phyloP scores from a whole-genome alignment of 495 filamentous ascomycete genomes.

The Aspergillus cristatus region DNA sequence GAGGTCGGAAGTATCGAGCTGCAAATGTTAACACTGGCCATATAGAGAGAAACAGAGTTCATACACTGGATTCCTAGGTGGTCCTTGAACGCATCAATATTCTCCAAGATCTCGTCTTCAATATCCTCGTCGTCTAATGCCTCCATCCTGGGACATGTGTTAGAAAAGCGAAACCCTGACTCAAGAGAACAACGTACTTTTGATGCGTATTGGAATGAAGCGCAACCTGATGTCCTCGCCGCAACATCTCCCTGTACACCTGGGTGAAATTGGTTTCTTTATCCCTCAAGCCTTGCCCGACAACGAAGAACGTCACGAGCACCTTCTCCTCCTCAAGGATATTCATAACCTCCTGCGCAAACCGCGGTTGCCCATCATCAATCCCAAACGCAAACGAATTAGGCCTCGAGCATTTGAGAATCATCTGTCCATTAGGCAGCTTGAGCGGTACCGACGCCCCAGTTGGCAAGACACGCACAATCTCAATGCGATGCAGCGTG shows the following conservation, averaged over 20 bases:
- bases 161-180: neutral
- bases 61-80: constrained; percentile 39
- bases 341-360: constrained; percentile 54
- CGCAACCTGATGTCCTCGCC: constrained; percentile 63
- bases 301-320: constrained; percentile 71
- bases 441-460: constrained; percentile 48
- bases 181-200: constrained; percentile 26
- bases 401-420: constrained; percentile 59
- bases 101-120: constrained; percentile 60
- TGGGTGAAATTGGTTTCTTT: constrained; percentile 48
- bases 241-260: constrained; percentile 56
- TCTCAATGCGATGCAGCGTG: constrained; percentile 54
- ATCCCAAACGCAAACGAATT: constrained; percentile 76
- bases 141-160: constrained; percentile 53
- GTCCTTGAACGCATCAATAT: constrained; percentile 47
- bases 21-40: neutral
- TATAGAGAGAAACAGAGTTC: neutral
- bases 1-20: constrained; percentile 64
- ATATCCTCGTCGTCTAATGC: constrained; percentile 49
- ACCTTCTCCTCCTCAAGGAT: constrained; percentile 55
- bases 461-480: constrained; percentile 42
- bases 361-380: constrained; percentile 61
- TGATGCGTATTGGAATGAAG: constrained; percentile 69
- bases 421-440: constrained; percentile 50
- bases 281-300: constrained; percentile 57